Base-by-base conservation (phyloP, 164 flowering plant species). In the Annona cherimola region DNA sequence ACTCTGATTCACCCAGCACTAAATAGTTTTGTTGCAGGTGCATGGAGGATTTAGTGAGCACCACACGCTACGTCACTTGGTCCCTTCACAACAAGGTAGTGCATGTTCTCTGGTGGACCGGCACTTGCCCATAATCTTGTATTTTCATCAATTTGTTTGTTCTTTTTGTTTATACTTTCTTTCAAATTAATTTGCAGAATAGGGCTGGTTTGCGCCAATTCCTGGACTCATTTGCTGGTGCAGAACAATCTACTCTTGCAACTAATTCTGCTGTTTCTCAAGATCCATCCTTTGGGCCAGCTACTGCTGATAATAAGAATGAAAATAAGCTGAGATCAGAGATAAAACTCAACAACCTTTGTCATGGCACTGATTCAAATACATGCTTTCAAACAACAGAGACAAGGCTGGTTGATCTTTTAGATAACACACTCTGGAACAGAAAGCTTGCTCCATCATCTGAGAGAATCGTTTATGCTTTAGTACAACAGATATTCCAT, bases 401-500 rank as follows among this genome's bases (percentile, higher is more conserved):
- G 71, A 90, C 92, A 73, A 86, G 90, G 78, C 82, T 95, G 67
- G 92, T 95, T 72, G 99, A 95, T 83, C 90, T 95, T 71, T 83
- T 95, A 63, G 98, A 95, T 79, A 90, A 84, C 80, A 95, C 99
- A 5, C 91, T 95, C 9, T 95, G 99, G 97, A 95, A 95, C 80
- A 75, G 99, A 65, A 90, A 84, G 80, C 97, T 95, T 74, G 99
- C 96, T 72, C 99, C 99, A 72, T 92, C 99, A 5, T 95, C 99
- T 20, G 99, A 95, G 80, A 89, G 97, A 76, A 90, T 95, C 74
- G 99, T 95, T 45, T 91, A 87, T 80, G 99, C 95, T 69, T 77
- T 95, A 72, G 99, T 95, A 40, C 99, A 95, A 76, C 99, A 95
- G 76, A 95, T 95, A 83, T 95, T 92, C 71, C 97, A 88, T 71